Evolutionary conservation across 768 basidiomycete genomes (phyloP), one percentile per base, ranked within the genome.

Genomic region (Trametes maxima): DNA sequence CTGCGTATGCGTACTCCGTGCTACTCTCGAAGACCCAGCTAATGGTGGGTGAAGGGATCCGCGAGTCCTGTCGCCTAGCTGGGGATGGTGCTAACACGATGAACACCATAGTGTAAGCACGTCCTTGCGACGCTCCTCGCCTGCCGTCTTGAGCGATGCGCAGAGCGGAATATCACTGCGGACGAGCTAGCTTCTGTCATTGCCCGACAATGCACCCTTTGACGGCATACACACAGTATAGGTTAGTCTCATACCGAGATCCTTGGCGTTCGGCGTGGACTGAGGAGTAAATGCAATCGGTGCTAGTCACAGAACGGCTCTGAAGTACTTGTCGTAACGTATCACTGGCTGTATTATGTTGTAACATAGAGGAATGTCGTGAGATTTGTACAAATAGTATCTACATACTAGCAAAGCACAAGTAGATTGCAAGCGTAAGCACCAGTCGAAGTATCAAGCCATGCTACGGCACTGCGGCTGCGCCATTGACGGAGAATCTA

Each of bases 51-150:
- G 42, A 24, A 13, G 43, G 21, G 13, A 24, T 11, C 22, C 13
- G 21, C 3, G 19, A 22, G 24, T 7, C 1, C 5, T 1, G 14
- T 24, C 21, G 8, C 7, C 37, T 39, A 39, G 37, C 39, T 40
- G 3, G 17, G 8, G 28, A 33, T 8, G 8, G 8, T 33, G 28
- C 28, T 33, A 33, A 33, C 28, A 8, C 28, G 28, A 33, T 33
- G 28, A 33, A 33, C 28, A 33, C 28, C n/a, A n/a, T 64, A 93
- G 92, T 94, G 92, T 69, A 93, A 94, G 70, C 92, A 94, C 70
- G 72, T 90, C 2, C 77, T 94, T 24, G 92, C 91, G 2, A 79
- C 82, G 13, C 75, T 79, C 14, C 75, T 94, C 14, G 88, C 88
- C 2, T 72, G 81, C 25, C 81, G 79, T 53, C 71, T 90, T 51